phyloP scores from a whole-genome alignment of 2,329 filamentous ascomycete genomes.

The Sporothrix mexicana region DNA sequence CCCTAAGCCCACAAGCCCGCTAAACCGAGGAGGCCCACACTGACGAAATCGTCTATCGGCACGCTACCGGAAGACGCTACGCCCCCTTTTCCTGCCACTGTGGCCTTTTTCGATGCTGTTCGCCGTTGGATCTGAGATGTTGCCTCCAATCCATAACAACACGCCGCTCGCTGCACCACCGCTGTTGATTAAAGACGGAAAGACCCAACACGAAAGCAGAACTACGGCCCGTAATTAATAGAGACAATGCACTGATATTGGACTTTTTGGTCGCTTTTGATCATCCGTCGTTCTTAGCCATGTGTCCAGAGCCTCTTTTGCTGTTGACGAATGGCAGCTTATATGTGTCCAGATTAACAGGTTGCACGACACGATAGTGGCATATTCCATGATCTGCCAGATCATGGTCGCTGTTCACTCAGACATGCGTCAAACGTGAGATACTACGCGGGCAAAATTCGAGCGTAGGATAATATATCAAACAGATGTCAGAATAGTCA shows the following conservation, averaged over 20 bases:
- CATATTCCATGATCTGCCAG: constrained; percentile 3
- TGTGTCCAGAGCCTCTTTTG: constrained; percentile 11
- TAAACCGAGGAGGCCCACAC: constrained; percentile 11
- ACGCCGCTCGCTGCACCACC: not conserved
- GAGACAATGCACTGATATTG: constrained; percentile 11
- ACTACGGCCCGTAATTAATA: constrained; percentile 8
- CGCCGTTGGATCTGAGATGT: not conserved
- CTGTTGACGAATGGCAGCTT: not conserved
- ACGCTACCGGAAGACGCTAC: not conserved
- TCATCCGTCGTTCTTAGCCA: not conserved
- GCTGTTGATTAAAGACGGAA: not conserved
- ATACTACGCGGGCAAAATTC: not conserved
- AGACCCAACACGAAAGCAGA: not conserved
- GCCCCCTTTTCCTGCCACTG: constrained; percentile 35
- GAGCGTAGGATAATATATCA: not conserved
- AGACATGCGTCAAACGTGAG: not conserved
- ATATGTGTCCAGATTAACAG: constrained; percentile 5
- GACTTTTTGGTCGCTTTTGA: not conserved
- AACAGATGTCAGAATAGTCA: constrained; percentile 1
- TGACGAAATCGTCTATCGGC: not conserved
- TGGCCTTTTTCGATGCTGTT: constrained; percentile 32
- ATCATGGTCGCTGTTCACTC: not conserved
- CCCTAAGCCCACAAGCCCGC: not conserved
- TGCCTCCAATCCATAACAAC: not conserved
- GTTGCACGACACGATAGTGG: not conserved